A percentile compares a stretch with the other conserved stretches of the same genome.
Conservation (phyloP, 805 yeast genomes). For the Scheffersomyces ergatensis region DNA sequence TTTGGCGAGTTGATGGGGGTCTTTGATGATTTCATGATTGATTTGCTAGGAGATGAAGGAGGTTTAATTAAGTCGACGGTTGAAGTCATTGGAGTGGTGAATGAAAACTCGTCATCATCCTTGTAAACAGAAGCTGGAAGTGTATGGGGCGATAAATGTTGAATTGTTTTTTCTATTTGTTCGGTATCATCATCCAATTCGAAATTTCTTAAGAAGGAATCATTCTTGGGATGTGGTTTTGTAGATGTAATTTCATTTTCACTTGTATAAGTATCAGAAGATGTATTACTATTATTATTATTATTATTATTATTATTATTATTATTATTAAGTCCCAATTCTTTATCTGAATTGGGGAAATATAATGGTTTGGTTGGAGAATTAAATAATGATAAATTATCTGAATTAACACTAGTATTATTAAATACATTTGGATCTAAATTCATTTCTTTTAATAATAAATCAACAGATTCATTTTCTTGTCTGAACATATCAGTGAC, state of each 20-base stretch:
- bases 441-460: slow-evolving; percentile 25
- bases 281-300: slow-evolving; percentile 1
- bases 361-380: slow-evolving; percentile 35
- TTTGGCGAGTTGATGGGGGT: slow-evolving; percentile 29
- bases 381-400: slow-evolving; percentile 12
- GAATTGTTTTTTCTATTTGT: slow-evolving; percentile 8
- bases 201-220: slow-evolving; percentile 20
- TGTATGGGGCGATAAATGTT: not conserved
- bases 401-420: not conserved
- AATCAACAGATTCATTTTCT: slow-evolving; percentile 29
- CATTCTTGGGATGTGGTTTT: not conserved
- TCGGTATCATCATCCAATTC: slow-evolving; percentile 12
- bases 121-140: too few species aligned
- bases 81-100: slow-evolving; percentile 21
- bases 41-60: slow-evolving; percentile 32
- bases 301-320: slow-evolving; percentile 1
- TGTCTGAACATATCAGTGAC: slow-evolving; percentile 18
- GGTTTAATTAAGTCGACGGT: slow-evolving; percentile 10
- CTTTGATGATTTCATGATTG: slow-evolving; percentile 32
- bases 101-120: slow-evolving; percentile 23
- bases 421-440: slow-evolving; percentile 6
- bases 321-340: too few species aligned
- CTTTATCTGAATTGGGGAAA: slow-evolving; percentile 19
- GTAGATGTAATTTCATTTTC: slow-evolving; percentile 16
- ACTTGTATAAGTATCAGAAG: slow-evolving; percentile 40